Evolutionary conservation across 2,329 filamentous ascomycete species (phyloP).

Genomic region (Aspergillus costaricaensis): DNA sequence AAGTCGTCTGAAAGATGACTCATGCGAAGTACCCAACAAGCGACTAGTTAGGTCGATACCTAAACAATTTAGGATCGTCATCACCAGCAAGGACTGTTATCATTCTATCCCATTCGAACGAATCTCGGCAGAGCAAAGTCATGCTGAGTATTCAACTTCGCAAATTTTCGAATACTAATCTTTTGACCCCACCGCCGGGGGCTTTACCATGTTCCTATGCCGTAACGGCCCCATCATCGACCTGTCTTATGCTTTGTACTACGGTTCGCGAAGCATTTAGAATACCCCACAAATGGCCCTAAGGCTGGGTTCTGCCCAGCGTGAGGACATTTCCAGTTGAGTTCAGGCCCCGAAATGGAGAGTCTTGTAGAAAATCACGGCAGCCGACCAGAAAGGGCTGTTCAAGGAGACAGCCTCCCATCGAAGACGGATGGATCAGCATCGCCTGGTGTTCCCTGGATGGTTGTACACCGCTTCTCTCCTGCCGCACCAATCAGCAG

Average conservation of each 20-base stretch:
- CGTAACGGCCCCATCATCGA: not conserved
- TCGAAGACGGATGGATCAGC: slow-evolving; percentile 18
- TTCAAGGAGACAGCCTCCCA: slow-evolving; percentile 1
- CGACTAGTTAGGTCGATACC: slow-evolving; percentile 3
- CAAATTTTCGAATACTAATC: not conserved
- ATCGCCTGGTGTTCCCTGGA: slow-evolving; percentile 8
- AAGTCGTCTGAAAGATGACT: not conserved
- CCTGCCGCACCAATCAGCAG: slow-evolving; percentile 24
- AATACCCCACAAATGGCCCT: slow-evolving; percentile 4
- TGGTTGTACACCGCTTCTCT: slow-evolving; percentile 29
- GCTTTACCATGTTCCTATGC: not conserved
- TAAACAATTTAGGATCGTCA: not conserved
- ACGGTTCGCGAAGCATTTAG: not conserved
- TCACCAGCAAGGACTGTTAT: not conserved
- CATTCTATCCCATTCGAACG: not conserved
- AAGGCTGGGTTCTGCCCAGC: not conserved
- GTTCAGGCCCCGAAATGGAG: not conserved
- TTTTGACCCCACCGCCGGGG: not conserved
- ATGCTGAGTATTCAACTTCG: not conserved
- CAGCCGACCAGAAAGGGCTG: not conserved
- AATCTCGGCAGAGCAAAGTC: not conserved
- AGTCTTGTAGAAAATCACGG: not conserved
- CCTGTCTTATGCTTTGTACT: not conserved
- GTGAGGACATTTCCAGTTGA: not conserved
- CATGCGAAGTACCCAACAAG: slow-evolving; percentile 7